Conservation (phyloP, 208 protist species). For the Entamoeba histolytica region DNA sequence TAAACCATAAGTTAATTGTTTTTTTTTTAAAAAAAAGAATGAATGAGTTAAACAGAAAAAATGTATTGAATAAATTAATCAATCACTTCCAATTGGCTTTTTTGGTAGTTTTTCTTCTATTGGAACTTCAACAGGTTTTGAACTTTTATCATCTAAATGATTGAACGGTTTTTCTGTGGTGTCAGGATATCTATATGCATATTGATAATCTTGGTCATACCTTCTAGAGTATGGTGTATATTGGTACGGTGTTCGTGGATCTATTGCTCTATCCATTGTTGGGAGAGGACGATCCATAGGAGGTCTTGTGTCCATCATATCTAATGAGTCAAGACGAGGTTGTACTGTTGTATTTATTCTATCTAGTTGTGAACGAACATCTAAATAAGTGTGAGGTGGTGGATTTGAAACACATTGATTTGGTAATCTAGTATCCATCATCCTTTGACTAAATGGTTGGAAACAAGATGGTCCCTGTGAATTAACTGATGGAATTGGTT, state of each 20-base stretch:
- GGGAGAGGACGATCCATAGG: too few species aligned
- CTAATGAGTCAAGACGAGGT: too few species aligned
- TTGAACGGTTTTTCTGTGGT: neutral
- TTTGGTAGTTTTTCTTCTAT: too few species aligned
- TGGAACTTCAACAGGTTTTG: too few species aligned
- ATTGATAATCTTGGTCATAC: neutral
- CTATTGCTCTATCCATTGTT: neutral
- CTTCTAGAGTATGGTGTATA: neutral
- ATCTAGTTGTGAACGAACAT: neutral
- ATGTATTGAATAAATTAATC: too few species aligned
- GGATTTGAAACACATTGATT: neutral
- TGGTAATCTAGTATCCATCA: neutral
- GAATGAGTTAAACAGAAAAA: too few species aligned
- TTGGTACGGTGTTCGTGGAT: neutral
- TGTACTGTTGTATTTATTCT: neutral
- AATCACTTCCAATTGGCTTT: too few species aligned
- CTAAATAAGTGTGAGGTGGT: neutral
- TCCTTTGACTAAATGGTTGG: neutral
- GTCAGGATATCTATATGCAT: neutral
- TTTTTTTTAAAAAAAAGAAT: too few species aligned
- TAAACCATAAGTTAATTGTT: neutral
- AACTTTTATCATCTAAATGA: too few species aligned
- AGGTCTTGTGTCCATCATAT: too few species aligned
- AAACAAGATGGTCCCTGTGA: neutral
- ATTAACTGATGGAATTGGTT: neutral